phyloP scores from a whole-genome alignment of 1,139 yeast genomes.

The Diutina catenulata region DNA sequence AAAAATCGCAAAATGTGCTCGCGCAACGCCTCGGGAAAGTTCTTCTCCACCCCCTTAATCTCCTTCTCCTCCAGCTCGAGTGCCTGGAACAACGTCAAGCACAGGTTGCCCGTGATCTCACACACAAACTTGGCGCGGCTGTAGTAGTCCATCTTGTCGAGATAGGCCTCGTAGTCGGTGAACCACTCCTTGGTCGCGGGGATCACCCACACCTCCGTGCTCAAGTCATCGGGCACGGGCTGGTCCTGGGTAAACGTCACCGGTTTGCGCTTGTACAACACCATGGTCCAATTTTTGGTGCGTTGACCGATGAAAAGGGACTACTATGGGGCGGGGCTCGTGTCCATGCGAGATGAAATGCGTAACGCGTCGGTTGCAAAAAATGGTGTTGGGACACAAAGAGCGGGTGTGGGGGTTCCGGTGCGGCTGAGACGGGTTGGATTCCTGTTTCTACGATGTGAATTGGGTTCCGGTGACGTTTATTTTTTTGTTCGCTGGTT shows the following conservation, averaged over 20 bases:
- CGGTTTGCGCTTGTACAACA: slow-evolving; percentile 60
- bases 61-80: slow-evolving; percentile 61
- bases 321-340: too few species aligned
- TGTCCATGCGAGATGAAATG: too few species aligned
- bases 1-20: slow-evolving; percentile 81
- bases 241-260: slow-evolving; percentile 49
- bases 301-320: too few species aligned
- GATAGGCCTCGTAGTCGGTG: slow-evolving; percentile 58
- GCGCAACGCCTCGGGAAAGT: slow-evolving; percentile 83
- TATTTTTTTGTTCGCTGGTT: too few species aligned
- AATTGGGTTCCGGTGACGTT: too few species aligned
- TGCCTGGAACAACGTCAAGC: slow-evolving; percentile 86
- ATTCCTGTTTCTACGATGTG: too few species aligned
- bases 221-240: slow-evolving; percentile 38
- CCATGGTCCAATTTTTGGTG: slow-evolving; percentile 41
- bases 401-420: too few species aligned
- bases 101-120: slow-evolving; percentile 90
- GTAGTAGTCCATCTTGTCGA: slow-evolving; percentile 60
- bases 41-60: slow-evolving; percentile 58
- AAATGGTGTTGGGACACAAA: too few species aligned
- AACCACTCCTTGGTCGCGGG: slow-evolving; percentile 88
- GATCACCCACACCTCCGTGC: slow-evolving; percentile 61
- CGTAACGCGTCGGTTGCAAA: too few species aligned
- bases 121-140: slow-evolving; percentile 75
- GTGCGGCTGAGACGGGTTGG: too few species aligned